Evolutionary conservation across 2,329 filamentous ascomycete species (phyloP).

Genomic region (Tolypocladium paradoxum): DNA sequence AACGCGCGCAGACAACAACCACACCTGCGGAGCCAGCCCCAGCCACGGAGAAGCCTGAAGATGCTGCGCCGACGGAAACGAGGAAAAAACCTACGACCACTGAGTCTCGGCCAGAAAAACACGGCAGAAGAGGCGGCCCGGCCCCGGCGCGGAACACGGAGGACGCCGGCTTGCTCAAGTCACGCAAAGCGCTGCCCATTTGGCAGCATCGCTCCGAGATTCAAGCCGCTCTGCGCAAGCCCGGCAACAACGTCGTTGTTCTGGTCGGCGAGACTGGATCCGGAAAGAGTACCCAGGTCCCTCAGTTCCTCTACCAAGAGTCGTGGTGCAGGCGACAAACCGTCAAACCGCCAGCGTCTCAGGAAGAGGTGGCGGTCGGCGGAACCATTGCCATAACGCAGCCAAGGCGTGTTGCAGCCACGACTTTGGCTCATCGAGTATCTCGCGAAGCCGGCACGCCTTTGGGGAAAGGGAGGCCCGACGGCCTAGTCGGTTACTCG

Average conservation of each 20-base stretch:
- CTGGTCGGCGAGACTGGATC: constrained; percentile 91
- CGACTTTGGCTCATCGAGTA: constrained; percentile 79
- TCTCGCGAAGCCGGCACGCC: constrained; percentile 61
- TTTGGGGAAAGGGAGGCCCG: constrained; percentile 26
- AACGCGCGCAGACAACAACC: constrained; percentile 9
- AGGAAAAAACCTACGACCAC: neutral
- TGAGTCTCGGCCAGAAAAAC: neutral
- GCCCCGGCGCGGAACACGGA: constrained; percentile 10
- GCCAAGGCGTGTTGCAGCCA: constrained; percentile 85
- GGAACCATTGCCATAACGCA: constrained; percentile 90
- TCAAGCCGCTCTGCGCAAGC: constrained; percentile 41
- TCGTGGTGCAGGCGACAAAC: constrained; percentile 62
- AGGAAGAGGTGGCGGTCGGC: constrained; percentile 44
- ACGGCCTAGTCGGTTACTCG: constrained; percentile 70
- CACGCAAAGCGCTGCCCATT: constrained; percentile 65
- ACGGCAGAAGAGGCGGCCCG: constrained; percentile 3
- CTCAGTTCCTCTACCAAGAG: constrained; percentile 74
- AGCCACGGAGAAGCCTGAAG: constrained; percentile 1
- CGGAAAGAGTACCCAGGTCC: constrained; percentile 93
- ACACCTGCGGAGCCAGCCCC: neutral
- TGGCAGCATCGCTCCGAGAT: constrained; percentile 67
- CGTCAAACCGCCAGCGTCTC: constrained; percentile 32
- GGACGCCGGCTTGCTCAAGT: constrained; percentile 25
- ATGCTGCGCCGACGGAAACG: neutral
- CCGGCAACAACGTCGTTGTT: constrained; percentile 62